These are phyloP conservation scores for Mucor circinelloides DNA, from an alignment of 371 early-diverging fungal genomes.

Conservation along the genomic window DNA sequence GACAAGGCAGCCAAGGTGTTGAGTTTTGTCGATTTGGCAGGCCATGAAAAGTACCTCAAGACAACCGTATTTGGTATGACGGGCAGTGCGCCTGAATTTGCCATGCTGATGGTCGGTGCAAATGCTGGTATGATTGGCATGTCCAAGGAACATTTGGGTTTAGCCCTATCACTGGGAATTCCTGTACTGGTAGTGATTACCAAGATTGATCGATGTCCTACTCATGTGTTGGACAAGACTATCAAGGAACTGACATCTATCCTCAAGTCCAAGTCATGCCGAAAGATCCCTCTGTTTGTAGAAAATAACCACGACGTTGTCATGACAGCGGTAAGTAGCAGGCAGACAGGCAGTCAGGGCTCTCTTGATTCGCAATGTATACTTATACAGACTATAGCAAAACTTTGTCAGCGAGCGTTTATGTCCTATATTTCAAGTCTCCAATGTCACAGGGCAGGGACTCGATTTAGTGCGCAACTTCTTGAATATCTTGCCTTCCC, in stretches of 20 bases:
- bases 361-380: no score
- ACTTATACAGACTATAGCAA: conserved; percentile 33
- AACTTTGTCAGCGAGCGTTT: conserved; percentile 84
- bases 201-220: conserved; percentile 92
- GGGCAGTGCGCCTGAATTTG: conserved; percentile 88
- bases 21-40: conserved; percentile 89
- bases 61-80: conserved; percentile 95
- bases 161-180: conserved; percentile 82
- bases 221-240: conserved; percentile 80
- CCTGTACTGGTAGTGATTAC: conserved; percentile 92
- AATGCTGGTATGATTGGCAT: conserved; percentile 93
- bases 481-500: conserved; percentile 79
- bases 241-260: conserved; percentile 82
- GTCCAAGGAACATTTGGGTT: conserved; percentile 93
- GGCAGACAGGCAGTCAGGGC: no score
- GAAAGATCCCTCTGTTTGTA: conserved; percentile 90
- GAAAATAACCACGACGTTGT: conserved; percentile 76
- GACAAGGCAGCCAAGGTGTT: conserved; percentile 77
- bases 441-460: conserved; percentile 91
- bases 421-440: conserved; percentile 93
- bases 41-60: conserved; percentile 93
- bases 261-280: conserved; percentile 86
- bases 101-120: conserved; percentile 88
- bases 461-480: conserved; percentile 81
- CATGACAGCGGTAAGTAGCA: conserved; percentile 63